Evolutionary conservation across 768 basidiomycete species (phyloP), one percentile per base, ranked within the genome.

Genomic region (Naganishia kalamii): DNA sequence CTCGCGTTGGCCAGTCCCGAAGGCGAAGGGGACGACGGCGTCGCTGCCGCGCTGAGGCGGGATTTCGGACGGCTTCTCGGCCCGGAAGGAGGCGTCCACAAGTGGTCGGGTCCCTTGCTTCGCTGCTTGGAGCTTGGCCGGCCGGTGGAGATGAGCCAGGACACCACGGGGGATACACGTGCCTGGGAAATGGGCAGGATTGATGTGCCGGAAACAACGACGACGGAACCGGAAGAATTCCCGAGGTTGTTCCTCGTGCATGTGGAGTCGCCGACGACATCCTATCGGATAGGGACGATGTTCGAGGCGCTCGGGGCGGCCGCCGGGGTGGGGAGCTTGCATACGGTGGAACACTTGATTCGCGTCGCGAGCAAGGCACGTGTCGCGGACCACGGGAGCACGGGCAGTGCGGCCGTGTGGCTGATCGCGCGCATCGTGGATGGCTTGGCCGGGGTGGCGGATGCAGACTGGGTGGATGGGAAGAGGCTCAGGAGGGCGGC

Each of bases 71-170:
- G 79, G 15, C 70, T 83, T 30, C 71, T 94, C 0, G 92, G 92
- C 3, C 87, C 91, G 0, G 83, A 80, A 0, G 90, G 91, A 6
- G 87, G 88, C 0, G 85, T 96, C 19, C 91, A 96, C 71, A 86
- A 86, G 75, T 98, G 92, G 94, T 89, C 91, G 4, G 92, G 88
- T 87, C 84, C 84, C 51, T 73, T 99, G 4, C 81, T 98, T 30
- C 84, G 85, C 0, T 89, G 88, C n/a, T 79, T 97, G 41, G 87
- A 91, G 69, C 85, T 98, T 81, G 68, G 87, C 83, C n/a, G 77
- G 80, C 8, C 75, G 13, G 46, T 68, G 1, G 71, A 63, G 70
- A 32, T 72, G 71, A 70, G 65, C 62, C 50, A 60, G 23, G 67
- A 59, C 15, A 43, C 17, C 41, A 46, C 19, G 12, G 33, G 62